Evolutionary conservation across 75 land plant genomes (phyloP).

Genomic region (Pseudotsuga menziesii): DNA sequence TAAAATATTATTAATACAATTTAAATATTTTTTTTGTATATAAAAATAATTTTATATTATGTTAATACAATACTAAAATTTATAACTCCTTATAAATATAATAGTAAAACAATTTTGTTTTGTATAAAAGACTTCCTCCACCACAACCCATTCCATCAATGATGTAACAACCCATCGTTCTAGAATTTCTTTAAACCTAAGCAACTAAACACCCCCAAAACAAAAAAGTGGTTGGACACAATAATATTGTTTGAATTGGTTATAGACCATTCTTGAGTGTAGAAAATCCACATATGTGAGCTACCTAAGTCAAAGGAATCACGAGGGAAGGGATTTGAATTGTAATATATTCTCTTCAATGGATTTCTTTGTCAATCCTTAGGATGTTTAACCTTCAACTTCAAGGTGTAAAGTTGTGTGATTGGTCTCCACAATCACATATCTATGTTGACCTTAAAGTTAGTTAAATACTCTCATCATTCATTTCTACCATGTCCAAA

Average conservation of each 20-base stretch:
- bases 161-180: not conserved
- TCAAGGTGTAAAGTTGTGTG: not conserved
- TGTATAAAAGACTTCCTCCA: not conserved
- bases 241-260: not conserved
- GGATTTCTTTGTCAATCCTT: not conserved
- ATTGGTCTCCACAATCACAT: not conserved
- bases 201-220: not conserved
- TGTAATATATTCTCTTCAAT: not conserved
- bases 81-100: too few relatives aligned
- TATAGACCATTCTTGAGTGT: not conserved
- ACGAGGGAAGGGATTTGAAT: not conserved
- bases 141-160: not conserved
- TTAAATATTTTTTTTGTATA: too few relatives aligned
- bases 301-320: not conserved
- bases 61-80: too few relatives aligned
- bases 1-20: too few relatives aligned
- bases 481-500: not conserved
- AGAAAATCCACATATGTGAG: not conserved
- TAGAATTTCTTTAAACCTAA: not conserved
- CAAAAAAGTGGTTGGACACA: not conserved
- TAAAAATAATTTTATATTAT: too few relatives aligned
- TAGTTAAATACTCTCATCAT: not conserved
- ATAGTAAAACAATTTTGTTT: too few relatives aligned
- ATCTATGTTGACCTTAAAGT: slow-evolving; percentile 1
- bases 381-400: not conserved